Evolutionary conservation across 1,284 basidiomycete species (phyloP).

Genomic region (Cryptococcus neoformans): DNA sequence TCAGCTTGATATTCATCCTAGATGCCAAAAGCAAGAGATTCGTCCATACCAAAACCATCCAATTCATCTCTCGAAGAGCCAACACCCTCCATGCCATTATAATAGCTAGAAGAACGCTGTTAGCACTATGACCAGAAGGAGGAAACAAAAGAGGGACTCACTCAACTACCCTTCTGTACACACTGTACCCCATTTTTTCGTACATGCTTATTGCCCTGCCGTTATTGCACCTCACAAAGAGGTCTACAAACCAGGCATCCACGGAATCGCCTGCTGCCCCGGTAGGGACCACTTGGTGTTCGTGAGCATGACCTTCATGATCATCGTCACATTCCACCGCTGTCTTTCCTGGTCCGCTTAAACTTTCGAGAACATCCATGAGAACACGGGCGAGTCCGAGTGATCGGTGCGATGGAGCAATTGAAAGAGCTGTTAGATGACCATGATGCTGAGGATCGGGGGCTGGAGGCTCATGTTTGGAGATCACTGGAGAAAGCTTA

Average conservation of each 20-base stretch:
- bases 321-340: not conserved
- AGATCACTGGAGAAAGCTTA: slow-evolving; percentile 33
- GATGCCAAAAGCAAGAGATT: not conserved
- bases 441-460: slow-evolving; percentile 48
- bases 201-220: slow-evolving; percentile 48
- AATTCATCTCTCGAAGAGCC: slow-evolving; percentile 44
- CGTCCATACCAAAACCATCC: slow-evolving; percentile 42
- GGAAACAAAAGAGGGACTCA: slow-evolving; percentile 24
- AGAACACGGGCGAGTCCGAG: slow-evolving; percentile 45
- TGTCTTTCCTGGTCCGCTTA: slow-evolving; percentile 16
- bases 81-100: slow-evolving; percentile 48
- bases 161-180: slow-evolving; percentile 49
- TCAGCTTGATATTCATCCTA: not conserved
- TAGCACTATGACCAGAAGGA: not conserved
- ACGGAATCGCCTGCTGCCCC: slow-evolving; percentile 26
- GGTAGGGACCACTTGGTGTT: slow-evolving; percentile 1
- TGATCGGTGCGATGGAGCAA: slow-evolving; percentile 40
- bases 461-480: slow-evolving; percentile 47
- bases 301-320: not conserved
- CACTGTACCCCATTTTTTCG: slow-evolving; percentile 49
- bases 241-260: slow-evolving; percentile 49
- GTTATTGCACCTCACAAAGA: slow-evolving; percentile 51
- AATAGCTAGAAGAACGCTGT: slow-evolving; percentile 33
- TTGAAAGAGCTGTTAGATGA: slow-evolving; percentile 48
- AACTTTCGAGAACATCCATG: slow-evolving; percentile 44